Base-by-base conservation (phyloP, 129 eudicot species). In the Logfia minima region DNA sequence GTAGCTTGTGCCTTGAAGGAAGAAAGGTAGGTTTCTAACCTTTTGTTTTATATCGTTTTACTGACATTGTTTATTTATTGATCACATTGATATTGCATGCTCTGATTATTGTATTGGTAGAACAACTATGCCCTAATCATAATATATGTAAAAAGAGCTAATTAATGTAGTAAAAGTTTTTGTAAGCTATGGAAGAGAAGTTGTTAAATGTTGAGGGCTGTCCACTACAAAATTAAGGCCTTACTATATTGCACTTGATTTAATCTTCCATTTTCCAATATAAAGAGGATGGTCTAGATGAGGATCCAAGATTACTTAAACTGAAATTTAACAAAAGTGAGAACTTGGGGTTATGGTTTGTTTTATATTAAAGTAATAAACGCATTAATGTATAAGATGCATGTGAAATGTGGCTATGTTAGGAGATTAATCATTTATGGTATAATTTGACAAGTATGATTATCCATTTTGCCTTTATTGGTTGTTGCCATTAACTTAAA, bases 1-100 rank as follows among this genome's bases (percentile, higher is more conserved):
- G 98, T 83, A 89, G 92, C 83, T 87, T 94, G 89, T 94, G 97
- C 79, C 81, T 94, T 78, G 97, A 91, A 85, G 98, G 98, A 74
- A 91, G 97, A 39, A 94, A 94, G 97, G 98, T 94, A 28, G 74
- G 24, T 41, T 72, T 28, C 21, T 1, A 14, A 4, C 28, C 24
- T 65, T 45, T 48, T 2, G 5, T 3, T 56, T 14, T 52, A 19
- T 31, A 23, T 45, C 29, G 21, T 28, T 45, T 29, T 19, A 53
- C 65, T 23, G 39, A 18, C 70, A 24, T 75, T 43, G 13, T 17
- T 23, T 64, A 48, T 62, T 41, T 32, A 28, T 72, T 48, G 10
- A 31, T 72, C 48, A 72, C 31, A 28, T 64, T 75, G 72, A 43
- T 45, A n/a, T 73, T 73, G 77, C 77, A 58, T 59, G 77, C 13